Conservation (phyloP, 495 filamentous ascomycete genomes). For the Penicillium simplicissimum region DNA sequence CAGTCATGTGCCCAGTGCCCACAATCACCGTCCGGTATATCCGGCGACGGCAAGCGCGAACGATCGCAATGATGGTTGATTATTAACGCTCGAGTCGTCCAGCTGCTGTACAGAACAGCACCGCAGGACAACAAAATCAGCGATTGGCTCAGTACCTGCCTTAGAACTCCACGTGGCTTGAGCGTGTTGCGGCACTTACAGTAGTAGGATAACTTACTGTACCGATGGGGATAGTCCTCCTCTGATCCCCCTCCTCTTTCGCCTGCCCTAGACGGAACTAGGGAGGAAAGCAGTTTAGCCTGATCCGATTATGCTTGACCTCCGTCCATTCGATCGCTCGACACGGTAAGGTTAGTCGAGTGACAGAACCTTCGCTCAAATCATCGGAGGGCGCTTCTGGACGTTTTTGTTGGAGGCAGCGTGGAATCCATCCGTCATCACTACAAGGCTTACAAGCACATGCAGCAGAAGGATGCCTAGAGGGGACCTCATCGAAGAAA, state of each 20-base stretch:
- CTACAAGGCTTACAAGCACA: neutral
- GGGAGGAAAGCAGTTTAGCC: neutral
- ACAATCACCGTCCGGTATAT: constrained; percentile 13
- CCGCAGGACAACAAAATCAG: constrained; percentile 18
- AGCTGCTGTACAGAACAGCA: neutral
- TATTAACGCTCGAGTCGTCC: neutral
- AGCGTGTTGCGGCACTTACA: constrained; percentile 3
- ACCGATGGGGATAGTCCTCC: neutral
- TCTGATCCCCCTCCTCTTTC: neutral
- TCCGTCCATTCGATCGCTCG: neutral
- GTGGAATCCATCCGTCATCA: constrained; percentile 6
- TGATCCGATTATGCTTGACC: neutral
- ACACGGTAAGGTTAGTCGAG: neutral
- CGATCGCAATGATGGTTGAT: no score
- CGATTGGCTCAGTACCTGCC: constrained; percentile 33
- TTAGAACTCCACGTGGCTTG: constrained; percentile 32
- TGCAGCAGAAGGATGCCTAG: neutral
- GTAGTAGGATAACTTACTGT: neutral
- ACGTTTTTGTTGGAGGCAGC: constrained; percentile 14
- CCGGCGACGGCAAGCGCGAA: constrained; percentile 9
- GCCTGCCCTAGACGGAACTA: neutral
- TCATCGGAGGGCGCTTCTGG: constrained; percentile 21
- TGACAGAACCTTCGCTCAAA: constrained; percentile 4
- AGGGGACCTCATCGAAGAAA: neutral
- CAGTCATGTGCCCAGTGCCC: no score